A percentile compares a stretch with the other conserved stretches of the same genome.
These are phyloP conservation scores for Cryptosporidium muris DNA, from an alignment of 169 alveolate genomes.

Conservation along the genomic window DNA sequence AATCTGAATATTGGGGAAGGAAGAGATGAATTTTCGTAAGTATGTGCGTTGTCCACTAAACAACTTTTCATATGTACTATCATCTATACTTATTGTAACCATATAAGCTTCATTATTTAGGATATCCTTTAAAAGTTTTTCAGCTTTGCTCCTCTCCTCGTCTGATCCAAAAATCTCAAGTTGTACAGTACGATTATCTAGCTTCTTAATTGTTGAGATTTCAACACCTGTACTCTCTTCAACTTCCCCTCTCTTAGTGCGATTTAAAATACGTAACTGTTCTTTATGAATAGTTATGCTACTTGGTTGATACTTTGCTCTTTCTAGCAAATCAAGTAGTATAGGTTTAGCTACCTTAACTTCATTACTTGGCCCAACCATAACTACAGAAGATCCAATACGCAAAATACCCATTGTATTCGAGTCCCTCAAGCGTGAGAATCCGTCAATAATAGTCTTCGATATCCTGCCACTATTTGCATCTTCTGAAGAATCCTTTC, in stretches of 20 bases:
- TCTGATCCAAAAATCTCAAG: conserved; percentile 63
- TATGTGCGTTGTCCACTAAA: conserved; percentile 33
- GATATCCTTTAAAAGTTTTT: conserved; percentile 12
- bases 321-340: conserved; percentile 26
- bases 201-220: conserved; percentile 41
- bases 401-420: conserved; percentile 64
- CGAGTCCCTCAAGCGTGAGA: conserved; percentile 52
- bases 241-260: conserved; percentile 38
- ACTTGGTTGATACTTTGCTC: conserved; percentile 36
- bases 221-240: conserved; percentile 49
- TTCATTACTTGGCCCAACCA: conserved; percentile 56
- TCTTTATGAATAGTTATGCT: conserved; percentile 51
- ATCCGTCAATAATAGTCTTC: conserved; percentile 47
- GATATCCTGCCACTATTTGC: conserved; percentile 22
- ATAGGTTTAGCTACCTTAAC: conserved; percentile 36
- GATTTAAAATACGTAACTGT: conserved; percentile 56
- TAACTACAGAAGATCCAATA: conserved; percentile 65
- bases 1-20: conserved; percentile 43
- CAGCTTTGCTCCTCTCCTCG: conserved; percentile 46
- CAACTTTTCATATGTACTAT: conserved; percentile 49
- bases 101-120: conserved; percentile 33
- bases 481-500: conserved; percentile 56
- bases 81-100: conserved; percentile 14
- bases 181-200: conserved; percentile 34
- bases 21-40: conserved; percentile 39